Percentiles rank a stretch among this genome's conserved stretches.
Evolutionary conservation across 108 stramenopile species (phyloP).

Genomic region (Skeletonema costatum): DNA sequence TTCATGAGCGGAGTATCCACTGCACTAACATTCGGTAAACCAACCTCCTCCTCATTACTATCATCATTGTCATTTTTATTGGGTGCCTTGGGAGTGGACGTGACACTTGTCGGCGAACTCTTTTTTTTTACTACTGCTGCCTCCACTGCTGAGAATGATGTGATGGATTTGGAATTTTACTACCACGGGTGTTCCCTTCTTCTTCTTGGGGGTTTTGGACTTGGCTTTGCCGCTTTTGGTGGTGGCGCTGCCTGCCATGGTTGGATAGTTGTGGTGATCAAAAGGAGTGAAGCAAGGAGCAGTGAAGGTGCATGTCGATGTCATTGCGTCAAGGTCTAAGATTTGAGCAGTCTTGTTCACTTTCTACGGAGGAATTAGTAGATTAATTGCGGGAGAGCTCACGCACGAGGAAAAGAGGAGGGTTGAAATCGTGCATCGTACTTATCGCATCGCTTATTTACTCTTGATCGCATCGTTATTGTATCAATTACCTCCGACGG

Average conservation of each 20-base stretch:
- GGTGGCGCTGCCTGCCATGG: not conserved
- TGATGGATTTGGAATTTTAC: constrained; percentile 6
- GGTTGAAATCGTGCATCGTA: too few species aligned
- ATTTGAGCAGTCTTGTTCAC: too few species aligned
- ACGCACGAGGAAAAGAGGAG: too few species aligned
- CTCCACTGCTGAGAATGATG: constrained; percentile 1
- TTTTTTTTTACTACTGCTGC: not conserved
- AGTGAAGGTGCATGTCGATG: not conserved
- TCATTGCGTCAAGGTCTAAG: not conserved
- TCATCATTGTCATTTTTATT: not conserved
- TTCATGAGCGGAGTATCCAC: not conserved
- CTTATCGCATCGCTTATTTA: too few species aligned
- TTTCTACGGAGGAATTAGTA: too few species aligned
- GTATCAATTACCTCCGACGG: too few species aligned
- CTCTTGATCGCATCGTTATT: too few species aligned
- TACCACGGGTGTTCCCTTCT: not conserved
- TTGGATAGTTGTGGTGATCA: not conserved
- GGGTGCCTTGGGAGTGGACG: not conserved
- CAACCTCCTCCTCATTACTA: not conserved
- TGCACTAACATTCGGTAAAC: not conserved
- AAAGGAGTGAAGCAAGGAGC: too few species aligned
- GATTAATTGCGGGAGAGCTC: too few species aligned
- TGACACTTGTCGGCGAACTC: not conserved
- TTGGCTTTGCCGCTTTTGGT: not conserved
- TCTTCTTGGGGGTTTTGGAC: not conserved